Evolutionary conservation across 1,139 yeast genomes (phyloP), one percentile per base, ranked within the genome.

Genomic region (Eremothecium sinecaudum): DNA sequence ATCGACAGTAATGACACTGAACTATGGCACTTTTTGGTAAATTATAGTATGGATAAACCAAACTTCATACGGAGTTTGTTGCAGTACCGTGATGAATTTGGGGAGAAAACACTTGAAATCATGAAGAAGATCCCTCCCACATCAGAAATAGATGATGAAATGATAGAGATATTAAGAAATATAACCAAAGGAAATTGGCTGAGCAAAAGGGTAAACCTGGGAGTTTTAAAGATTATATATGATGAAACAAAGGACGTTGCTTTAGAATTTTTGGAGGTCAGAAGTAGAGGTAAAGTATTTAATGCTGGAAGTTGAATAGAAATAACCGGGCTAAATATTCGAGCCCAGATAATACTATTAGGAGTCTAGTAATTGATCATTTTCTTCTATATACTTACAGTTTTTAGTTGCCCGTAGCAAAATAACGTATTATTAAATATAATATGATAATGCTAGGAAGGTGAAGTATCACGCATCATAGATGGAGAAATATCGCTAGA

Each of bases 21-120:
- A 13, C 63, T 86, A 8, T 87, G 96, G 94, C 74, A 74, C 31
- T 74, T 76, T 30, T 64, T 90, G 40, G 61, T 87, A 9, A 75
- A 73, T 12, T 76, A 79, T 53, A 78, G 94, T 13, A 67, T 79
- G 62, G 67, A 69, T 28, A 75, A 76, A 46, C 92, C 95, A 0
- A 64, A 66, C 11, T 86, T 83, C 52, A 78, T 87, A 36, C 73
- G 74, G 42, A 80, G 82, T 2, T 64, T 90, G 33, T 68, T 90
- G 37, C 79, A 80, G 42, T 67, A 74, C 36, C 75, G 82, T 1
- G 81, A 80, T 42, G 79, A 75, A 27, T 50, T 63, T 37, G 76
- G 84, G 38, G 80, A 80, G 46, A 86, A 93, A 0, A 48, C 51
- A 21, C 67, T 78, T 8, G 69, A 71, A 1, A 76, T 87, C 10